Evolutionary conservation across 306 rosid genomes (phyloP).

Genomic region (Prosopis cineraria): DNA sequence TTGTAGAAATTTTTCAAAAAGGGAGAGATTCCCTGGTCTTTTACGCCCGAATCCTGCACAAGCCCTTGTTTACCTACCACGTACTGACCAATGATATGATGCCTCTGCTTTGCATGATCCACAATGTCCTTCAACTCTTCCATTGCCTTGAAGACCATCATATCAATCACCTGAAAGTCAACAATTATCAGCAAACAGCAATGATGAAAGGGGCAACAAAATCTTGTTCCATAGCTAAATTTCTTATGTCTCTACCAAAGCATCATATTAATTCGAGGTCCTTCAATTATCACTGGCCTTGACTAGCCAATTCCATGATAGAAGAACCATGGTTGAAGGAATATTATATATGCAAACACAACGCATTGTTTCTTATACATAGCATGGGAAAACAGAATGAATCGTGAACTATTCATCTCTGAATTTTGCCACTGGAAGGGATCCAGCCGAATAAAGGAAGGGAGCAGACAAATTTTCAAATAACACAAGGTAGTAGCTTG

Average conservation of each 20-base stretch:
- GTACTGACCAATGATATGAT: conserved; percentile 87
- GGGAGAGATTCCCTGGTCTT: conserved; percentile 61
- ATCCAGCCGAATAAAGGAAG: not conserved
- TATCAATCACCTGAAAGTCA: conserved; percentile 78
- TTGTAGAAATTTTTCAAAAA: conserved; percentile 78
- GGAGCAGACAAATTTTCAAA: conserved; percentile 19
- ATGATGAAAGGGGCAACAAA: not conserved
- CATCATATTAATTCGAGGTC: not conserved
- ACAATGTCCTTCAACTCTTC: conserved; percentile 81
- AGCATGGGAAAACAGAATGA: conserved; percentile 6
- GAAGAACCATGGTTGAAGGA: not conserved
- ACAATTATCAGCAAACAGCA: conserved; percentile 37
- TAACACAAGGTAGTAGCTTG: not conserved
- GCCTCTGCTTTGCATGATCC: conserved; percentile 93
- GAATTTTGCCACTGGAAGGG: conserved; percentile 15
- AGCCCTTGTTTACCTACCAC: conserved; percentile 63
- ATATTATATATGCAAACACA: not conserved
- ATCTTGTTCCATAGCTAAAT: not conserved
- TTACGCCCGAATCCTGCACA: conserved; percentile 57
- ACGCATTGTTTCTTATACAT: conserved; percentile 5
- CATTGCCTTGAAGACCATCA: conserved; percentile 85
- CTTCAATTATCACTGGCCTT: conserved; percentile 15
- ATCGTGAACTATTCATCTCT: conserved; percentile 1
- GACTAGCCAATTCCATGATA: not conserved
- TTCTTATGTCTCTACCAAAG: not conserved